Evolutionary conservation across 1,284 basidiomycete species (phyloP).

Genomic region (Erythrobasidium hasegawianum): DNA sequence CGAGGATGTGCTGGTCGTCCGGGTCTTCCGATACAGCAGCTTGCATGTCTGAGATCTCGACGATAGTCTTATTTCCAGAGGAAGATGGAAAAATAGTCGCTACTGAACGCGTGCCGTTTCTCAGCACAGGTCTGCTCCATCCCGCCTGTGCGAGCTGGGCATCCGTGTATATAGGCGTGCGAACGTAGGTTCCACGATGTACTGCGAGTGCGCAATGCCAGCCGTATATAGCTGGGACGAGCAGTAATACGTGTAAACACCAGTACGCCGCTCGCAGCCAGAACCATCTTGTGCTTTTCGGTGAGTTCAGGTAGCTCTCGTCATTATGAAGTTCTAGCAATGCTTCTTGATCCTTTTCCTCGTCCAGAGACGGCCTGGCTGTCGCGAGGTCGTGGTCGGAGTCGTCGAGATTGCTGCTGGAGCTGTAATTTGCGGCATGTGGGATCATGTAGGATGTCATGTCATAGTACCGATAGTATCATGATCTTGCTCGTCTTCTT

Average conservation of each 20-base stretch:
- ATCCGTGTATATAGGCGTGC: slow-evolving; percentile 11
- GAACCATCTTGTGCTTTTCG: not conserved
- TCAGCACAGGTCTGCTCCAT: not conserved
- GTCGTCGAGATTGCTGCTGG: not conserved
- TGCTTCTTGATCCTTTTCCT: not conserved
- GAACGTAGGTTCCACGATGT: slow-evolving; percentile 1
- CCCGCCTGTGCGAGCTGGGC: slow-evolving; percentile 23
- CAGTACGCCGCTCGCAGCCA: not conserved
- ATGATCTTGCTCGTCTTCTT: too few relatives aligned
- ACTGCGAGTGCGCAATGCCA: not conserved
- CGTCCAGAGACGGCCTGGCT: not conserved
- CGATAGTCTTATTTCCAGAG: not conserved
- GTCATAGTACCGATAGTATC: not conserved
- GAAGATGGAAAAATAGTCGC: not conserved
- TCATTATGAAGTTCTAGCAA: too few relatives aligned
- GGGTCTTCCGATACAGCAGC: not conserved
- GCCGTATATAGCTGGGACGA: not conserved
- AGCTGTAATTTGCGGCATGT: not conserved
- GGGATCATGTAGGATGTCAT: not conserved
- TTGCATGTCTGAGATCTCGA: not conserved
- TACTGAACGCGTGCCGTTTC: not conserved
- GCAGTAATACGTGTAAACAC: not conserved
- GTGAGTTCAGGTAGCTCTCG: too few relatives aligned
- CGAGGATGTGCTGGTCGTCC: slow-evolving; percentile 30
- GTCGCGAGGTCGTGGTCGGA: not conserved